Conservation (phyloP, 1,284 basidiomycete species). For the Ganoderma lingzhi region DNA sequence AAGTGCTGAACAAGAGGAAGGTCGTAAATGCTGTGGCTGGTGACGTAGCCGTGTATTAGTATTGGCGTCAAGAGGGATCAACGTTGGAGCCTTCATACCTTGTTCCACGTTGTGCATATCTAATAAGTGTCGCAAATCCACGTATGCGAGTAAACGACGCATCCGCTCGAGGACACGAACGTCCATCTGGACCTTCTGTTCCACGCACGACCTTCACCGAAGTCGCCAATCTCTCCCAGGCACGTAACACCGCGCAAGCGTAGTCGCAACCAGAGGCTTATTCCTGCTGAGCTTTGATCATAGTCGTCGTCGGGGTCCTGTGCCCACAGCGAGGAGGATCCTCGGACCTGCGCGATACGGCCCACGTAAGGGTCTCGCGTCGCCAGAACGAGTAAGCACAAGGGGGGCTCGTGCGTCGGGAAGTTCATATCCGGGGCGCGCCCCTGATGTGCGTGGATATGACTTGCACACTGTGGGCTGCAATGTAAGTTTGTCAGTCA, state of each 20-base stretch:
- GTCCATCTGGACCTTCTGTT: conserved; percentile 2
- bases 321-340: conserved; percentile 16
- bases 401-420: conserved; percentile 4
- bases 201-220: conserved; percentile 4
- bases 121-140: background rate
- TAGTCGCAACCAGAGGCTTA: conserved; percentile 4
- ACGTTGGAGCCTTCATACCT: background rate
- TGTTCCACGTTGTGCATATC: background rate
- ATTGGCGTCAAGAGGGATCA: background rate
- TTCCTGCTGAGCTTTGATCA: conserved; percentile 5
- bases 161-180: background rate
- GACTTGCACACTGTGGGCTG: conserved; percentile 8
- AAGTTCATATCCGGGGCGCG: conserved; percentile 25
- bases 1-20: background rate
- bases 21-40: background rate
- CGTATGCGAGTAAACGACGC: conserved; percentile 3
- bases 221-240: background rate
- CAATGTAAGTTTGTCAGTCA: conserved; percentile 10
- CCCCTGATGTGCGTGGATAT: conserved; percentile 30
- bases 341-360: conserved; percentile 11
- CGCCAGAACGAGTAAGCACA: conserved; percentile 22
- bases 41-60: background rate
- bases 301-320: background rate
- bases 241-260: conserved; percentile 18
- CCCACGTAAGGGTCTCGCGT: background rate